These are phyloP conservation scores for Verticillium isaacii DNA, from an alignment of 2,329 filamentous ascomycete species.

Conservation along the genomic window DNA sequence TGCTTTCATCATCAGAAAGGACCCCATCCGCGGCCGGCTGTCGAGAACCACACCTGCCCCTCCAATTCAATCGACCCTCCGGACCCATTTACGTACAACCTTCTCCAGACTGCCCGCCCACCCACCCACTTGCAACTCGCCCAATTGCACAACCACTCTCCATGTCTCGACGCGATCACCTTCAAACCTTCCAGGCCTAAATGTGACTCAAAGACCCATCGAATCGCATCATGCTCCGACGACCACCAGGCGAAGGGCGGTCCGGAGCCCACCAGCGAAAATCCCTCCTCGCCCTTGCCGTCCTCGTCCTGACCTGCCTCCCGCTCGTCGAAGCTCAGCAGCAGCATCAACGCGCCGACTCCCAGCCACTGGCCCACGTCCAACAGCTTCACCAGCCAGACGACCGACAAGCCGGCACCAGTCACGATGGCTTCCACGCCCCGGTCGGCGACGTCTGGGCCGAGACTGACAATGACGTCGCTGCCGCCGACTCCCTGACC, in stretches of 20 bases:
- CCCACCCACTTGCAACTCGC: background rate
- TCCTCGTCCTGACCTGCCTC: conserved; percentile 52
- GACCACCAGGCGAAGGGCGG: conserved; percentile 55
- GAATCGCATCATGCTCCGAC: conserved; percentile 53
- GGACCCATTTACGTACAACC: background rate
- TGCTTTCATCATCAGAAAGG: background rate
- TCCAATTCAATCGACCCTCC: background rate
- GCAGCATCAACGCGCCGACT: conserved; percentile 31
- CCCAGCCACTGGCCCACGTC: conserved; percentile 3
- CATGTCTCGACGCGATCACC: conserved; percentile 10
- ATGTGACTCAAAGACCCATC: conserved; percentile 1
- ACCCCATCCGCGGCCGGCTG: background rate
- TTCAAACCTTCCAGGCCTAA: conserved; percentile 2
- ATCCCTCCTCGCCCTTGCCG: conserved; percentile 49
- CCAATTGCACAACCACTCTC: conserved; percentile 4
- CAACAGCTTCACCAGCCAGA: conserved; percentile 7
- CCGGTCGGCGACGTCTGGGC: conserved; percentile 21
- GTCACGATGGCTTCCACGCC: conserved; percentile 17
- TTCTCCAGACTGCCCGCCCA: background rate
- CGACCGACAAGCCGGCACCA: conserved; percentile 3
- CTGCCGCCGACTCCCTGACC: conserved; percentile 8
- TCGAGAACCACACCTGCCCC: background rate
- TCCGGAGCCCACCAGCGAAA: conserved; percentile 40
- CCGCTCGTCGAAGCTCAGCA: conserved; percentile 59
- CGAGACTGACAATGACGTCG: conserved; percentile 20